Evolutionary conservation across 1,139 yeast species (phyloP), one percentile per base, ranked within the genome.

Genomic region (Debaryomycetaceae sp.): DNA sequence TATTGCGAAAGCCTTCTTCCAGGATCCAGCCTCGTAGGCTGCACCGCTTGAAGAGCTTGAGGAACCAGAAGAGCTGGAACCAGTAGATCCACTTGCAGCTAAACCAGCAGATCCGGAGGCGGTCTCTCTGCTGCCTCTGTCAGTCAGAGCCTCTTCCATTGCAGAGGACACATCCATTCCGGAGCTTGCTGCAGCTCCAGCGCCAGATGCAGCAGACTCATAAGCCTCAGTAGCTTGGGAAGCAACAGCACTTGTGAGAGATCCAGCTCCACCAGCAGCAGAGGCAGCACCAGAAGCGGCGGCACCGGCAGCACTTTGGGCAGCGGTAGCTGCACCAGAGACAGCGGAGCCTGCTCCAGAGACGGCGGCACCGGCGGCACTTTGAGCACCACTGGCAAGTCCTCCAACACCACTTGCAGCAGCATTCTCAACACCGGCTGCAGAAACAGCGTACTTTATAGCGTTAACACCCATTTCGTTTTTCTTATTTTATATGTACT

Each of bases 1-100:
- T 38, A 73, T 62, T 22, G 66, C 67, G 42, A 62, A 61, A 34
- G 73, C 65, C 57, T 60, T 68, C 61, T 73, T 73, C 78, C 76
- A 72, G 45, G 68, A 61, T 34, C 67, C 64, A 31, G 59, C 37
- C 24, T 60, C 62, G 29, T 55, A 44, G 43, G 42, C 39, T 37
- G 52, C 45, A 8, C 48, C 47, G 38, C 33, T 38, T 6, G 42
- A 38, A 20, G 47, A 38, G 29, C 34, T 37, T n/a, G 48, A 43
- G 11, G 44, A 41, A n/a, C 40, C 42, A 13, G 53, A 50, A 17
- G 54, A 56, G 29, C 50, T 49, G 34, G 56, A 47, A 39, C 38
- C 34, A 5, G 40, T 38, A 8, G 59, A 42, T 5, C 50, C 42
- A 22, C 57, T 47, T 40, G 57, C 46, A 17, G 55, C 41, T n/a